These are phyloP conservation scores for Candida anglica DNA, from an alignment of 805 yeast species.

Conservation along the genomic window DNA sequence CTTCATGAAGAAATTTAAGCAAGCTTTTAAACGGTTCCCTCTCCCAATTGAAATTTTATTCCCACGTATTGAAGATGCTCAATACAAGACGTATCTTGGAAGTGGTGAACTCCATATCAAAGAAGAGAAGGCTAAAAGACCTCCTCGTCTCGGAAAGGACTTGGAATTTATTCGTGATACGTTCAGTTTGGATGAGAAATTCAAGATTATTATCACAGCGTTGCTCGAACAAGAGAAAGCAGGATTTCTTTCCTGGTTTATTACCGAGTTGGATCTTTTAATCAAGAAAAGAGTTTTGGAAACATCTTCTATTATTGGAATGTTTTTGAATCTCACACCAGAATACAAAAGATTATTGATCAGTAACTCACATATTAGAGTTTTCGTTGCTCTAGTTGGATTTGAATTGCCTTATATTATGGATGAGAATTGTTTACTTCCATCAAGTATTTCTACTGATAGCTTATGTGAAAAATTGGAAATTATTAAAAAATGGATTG, in stretches of 20 bases:
- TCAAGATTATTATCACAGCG: conserved; percentile 48
- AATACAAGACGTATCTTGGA: conserved; percentile 48
- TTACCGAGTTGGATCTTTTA: conserved; percentile 30
- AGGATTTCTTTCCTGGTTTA: conserved; percentile 41
- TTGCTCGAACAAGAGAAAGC: conserved; percentile 42
- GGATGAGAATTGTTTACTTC: conserved; percentile 38
- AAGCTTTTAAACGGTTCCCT: conserved; percentile 48
- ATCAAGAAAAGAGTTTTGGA: conserved; percentile 16
- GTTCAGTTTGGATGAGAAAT: conserved; percentile 40
- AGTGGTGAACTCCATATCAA: conserved; percentile 50
- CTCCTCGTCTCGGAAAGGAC: conserved; percentile 30
- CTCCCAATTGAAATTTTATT: conserved; percentile 64
- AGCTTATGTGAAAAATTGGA: conserved; percentile 30
- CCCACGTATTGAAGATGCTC: conserved; percentile 47
- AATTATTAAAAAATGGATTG: conserved; percentile 39
- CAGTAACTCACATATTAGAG: conserved; percentile 46
- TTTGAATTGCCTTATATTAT: conserved; percentile 38
- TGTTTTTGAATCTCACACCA: conserved; percentile 12
- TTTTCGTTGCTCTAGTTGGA: conserved; percentile 45
- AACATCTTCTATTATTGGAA: conserved; percentile 4
- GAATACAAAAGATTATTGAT: conserved; percentile 29
- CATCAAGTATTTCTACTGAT: conserved; percentile 22
- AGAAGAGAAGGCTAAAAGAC: conserved; percentile 12
- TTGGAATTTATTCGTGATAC: conserved; percentile 28
- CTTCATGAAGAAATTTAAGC: conserved; percentile 57